phyloP scores from a whole-genome alignment of 176 grass and related monocot genomes.

The Paspalum vaginatum region DNA sequence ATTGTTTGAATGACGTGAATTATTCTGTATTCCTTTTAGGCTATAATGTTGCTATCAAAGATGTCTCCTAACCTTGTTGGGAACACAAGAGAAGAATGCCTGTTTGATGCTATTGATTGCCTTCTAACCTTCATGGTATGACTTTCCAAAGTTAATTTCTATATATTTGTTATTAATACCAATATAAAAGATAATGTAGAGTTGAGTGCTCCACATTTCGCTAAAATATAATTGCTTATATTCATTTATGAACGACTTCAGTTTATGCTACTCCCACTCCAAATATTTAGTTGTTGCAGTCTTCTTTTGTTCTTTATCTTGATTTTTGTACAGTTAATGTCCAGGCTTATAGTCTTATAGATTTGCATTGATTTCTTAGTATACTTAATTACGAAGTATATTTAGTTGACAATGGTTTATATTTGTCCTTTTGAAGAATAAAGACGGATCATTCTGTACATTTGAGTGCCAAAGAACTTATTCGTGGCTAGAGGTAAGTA shows the following conservation, averaged over 20 bases:
- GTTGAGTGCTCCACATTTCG: too few species aligned
- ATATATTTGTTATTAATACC: too few species aligned
- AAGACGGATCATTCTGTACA: slow-evolving; percentile 2
- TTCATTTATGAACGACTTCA: neutral
- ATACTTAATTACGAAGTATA: neutral
- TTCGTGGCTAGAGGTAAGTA: slow-evolving; percentile 26
- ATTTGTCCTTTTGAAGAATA: slow-evolving; percentile 13
- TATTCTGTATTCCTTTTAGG: neutral
- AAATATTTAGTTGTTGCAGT: neutral
- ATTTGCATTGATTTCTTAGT: too few species aligned
- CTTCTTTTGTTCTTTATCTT: neutral
- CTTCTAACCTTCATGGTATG: slow-evolving; percentile 44
- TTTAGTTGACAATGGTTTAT: neutral
- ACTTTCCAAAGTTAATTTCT: neutral
- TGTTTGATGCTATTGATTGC: slow-evolving; percentile 35
- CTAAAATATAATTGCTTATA: too few species aligned
- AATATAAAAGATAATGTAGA: neutral
- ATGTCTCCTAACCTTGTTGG: slow-evolving; percentile 5
- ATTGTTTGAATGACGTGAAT: too few species aligned
- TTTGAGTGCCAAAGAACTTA: slow-evolving; percentile 19
- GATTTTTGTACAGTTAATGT: neutral
- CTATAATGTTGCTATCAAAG: slow-evolving; percentile 30
- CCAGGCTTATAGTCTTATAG: neutral
- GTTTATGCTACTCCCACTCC: neutral
- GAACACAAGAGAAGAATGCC: neutral